These are phyloP conservation scores for Blastobotrys chiropterorum DNA, from an alignment of 805 yeast genomes.

Conservation along the genomic window DNA sequence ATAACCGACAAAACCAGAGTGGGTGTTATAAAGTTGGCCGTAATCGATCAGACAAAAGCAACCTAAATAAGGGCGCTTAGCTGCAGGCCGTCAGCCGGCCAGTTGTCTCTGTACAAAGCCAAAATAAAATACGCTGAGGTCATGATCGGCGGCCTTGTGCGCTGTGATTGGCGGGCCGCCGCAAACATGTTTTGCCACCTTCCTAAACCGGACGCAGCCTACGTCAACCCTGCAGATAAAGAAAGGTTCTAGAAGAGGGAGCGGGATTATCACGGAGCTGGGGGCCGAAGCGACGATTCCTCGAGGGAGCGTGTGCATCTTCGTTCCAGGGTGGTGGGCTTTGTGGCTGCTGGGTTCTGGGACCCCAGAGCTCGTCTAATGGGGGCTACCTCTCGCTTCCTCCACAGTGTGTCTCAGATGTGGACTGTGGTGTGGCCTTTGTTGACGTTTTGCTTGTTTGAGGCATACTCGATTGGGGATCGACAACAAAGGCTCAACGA, in stretches of 20 bases:
- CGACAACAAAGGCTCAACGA: background rate
- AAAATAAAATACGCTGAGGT: background rate
- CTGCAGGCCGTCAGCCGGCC: background rate
- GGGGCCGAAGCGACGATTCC: background rate
- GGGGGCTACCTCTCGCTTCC: background rate
- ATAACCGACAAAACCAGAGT: background rate
- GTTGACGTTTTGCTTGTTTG: background rate
- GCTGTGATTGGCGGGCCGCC: background rate
- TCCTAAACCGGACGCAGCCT: background rate
- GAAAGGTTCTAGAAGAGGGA: background rate
- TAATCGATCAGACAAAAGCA: background rate
- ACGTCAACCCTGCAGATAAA: background rate
- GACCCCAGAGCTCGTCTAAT: too few species aligned
- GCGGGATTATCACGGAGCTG: too few species aligned
- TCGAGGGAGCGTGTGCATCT: background rate
- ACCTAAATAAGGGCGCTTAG: background rate
- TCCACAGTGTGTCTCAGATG: background rate
- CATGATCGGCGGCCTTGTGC: background rate
- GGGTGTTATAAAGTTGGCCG: background rate
- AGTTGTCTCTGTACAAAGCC: background rate
- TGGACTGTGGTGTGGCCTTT: background rate
- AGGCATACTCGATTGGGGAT: background rate
- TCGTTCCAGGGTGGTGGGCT: too few species aligned
- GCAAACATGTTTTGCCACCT: background rate
- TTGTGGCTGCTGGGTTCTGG: too few species aligned